Evolutionary conservation across 2,329 filamentous ascomycete genomes (phyloP).

Genomic region (Fusarium longipes): DNA sequence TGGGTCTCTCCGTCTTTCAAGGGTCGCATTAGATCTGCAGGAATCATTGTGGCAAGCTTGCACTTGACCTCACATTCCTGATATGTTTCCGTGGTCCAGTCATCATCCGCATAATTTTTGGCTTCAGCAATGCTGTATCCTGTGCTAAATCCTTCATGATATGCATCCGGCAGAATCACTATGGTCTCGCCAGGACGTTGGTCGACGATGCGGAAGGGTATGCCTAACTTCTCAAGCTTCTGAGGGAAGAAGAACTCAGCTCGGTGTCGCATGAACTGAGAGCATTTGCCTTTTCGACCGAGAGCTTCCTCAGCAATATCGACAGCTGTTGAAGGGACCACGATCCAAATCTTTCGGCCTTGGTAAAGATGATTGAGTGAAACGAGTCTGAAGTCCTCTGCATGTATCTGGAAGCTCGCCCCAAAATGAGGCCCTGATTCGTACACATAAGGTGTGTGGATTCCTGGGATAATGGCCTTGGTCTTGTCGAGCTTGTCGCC

Average conservation of each 20-base stretch:
- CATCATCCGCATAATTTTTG: slow-evolving; percentile 54
- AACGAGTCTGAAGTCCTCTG: slow-evolving; percentile 55
- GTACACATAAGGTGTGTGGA: slow-evolving; percentile 56
- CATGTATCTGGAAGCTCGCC: slow-evolving; percentile 55
- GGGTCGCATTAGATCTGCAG: slow-evolving; percentile 50
- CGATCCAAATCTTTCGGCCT: slow-evolving; percentile 56
- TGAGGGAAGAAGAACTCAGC: slow-evolving; percentile 56
- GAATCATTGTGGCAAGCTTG: slow-evolving; percentile 52
- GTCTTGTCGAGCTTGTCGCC: slow-evolving; percentile 54
- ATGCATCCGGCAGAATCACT: slow-evolving; percentile 55
- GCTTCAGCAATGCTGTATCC: slow-evolving; percentile 56
- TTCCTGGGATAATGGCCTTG: slow-evolving; percentile 54
- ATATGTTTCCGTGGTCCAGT: slow-evolving; percentile 52
- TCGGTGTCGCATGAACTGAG: slow-evolving; percentile 56
- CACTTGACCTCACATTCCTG: slow-evolving; percentile 51
- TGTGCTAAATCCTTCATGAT: slow-evolving; percentile 57
- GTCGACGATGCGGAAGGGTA: slow-evolving; percentile 54
- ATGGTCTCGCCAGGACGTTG: slow-evolving; percentile 55
- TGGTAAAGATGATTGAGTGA: slow-evolving; percentile 55
- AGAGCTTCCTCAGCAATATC: slow-evolving; percentile 51
- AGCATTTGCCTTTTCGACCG: slow-evolving; percentile 50
- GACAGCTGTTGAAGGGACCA: slow-evolving; percentile 53
- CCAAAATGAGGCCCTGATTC: slow-evolving; percentile 54
- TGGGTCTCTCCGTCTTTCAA: slow-evolving; percentile 49
- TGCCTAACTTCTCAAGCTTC: slow-evolving; percentile 53